Evolutionary conservation across 352 stramenopile species (phyloP), one percentile per base, ranked within the genome.

Genomic region (Globisporangium cylindrosporum): DNA sequence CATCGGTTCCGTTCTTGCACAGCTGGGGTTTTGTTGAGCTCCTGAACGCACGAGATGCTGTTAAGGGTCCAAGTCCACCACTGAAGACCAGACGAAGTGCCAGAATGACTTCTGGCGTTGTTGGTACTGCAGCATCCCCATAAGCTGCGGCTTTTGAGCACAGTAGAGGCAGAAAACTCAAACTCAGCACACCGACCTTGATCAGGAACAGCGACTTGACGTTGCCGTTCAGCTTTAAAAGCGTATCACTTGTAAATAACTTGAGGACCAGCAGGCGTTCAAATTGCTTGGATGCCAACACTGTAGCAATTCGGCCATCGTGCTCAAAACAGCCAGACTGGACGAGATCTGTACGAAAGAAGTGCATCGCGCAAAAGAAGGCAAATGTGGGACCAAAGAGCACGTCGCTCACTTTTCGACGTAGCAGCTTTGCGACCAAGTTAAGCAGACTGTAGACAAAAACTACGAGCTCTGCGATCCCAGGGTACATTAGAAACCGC

Each of bases 401-500:
- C 14, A 49, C 58, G 25, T 80, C 73, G 15, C 57, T 80, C 61
- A 73, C 71, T 6, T 67, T 57, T 22, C 73, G 51, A 5, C 55
- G 64, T 9, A 60, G 18, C 1, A 73, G 25, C 57, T 73, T 71
- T 32, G 61, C 66, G 8, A 59, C 38, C 0, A 65, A 10, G 34
- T 76, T 80, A 2, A 80, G 63, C 7, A 74, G 12, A 46, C 71
- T 76, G 53, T 66, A 78, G 59, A 57, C 58, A 1, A 78, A 53
- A 18, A 81, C 48, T 8, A 79, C 7, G 4, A 75, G 34, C 32
- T 77, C 69, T 8, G 53, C 71, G 46, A 75, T 76, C 10, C 59
- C 69, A 3, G 74, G 72, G 18, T 81, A 78, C 14, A 81, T 75
- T 15, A 66, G 34, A 34, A 77, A 79, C 72, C 75, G 25, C 12